Base-by-base conservation (phyloP, 208 protist genomes). In the Trypanosoma avium region DNA sequence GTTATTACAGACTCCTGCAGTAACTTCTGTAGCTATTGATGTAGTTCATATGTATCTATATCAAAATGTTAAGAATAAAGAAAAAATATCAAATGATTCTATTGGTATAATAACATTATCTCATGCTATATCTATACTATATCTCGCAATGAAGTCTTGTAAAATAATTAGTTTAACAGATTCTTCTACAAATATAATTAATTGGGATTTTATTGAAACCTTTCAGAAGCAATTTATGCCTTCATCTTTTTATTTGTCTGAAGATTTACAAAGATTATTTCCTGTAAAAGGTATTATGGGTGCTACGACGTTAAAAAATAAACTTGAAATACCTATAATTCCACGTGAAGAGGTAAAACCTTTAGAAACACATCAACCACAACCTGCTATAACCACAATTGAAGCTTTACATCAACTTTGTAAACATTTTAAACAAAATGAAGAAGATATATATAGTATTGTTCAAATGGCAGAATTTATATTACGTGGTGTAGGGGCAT, bases 1-100 rank as follows among this genome's bases (percentile, higher is more conserved):
- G 0, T 63, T 94, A 26, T 79, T 94, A 46, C 88, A 94, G 79
- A 89, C 83, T 4, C 65, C 84, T 30, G 82, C 77, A 26, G 59
- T 92, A n/a, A 66, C 91, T 12, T 73, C 82, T n/a, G 68, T 79
- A 6, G 81, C 87, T 6, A 63, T 88, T 10, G 70, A 77, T 67
- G 26, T 81, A 0, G 38, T 93, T 10, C 75, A 81, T 53, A 7
- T 59, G 59, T 82, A 76, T 64, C 19, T 66, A 4, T 47, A 22
- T 42, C 36, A 43, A 2, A 21, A 29, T 26, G 7, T 59, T 24
- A 38, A 40, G 36, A 27, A 27, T 12, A 22, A 42, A 3, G 9
- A 6, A 27, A 40, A 40, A 29, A 33, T 52, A 30, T 36, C 24
- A 15, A 56, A 72, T 32, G 61, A 67, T 6, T 60, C 8, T 22